Evolutionary conservation across 495 filamentous ascomycete species (phyloP).

Genomic region (Bacidia gigantensis): DNA sequence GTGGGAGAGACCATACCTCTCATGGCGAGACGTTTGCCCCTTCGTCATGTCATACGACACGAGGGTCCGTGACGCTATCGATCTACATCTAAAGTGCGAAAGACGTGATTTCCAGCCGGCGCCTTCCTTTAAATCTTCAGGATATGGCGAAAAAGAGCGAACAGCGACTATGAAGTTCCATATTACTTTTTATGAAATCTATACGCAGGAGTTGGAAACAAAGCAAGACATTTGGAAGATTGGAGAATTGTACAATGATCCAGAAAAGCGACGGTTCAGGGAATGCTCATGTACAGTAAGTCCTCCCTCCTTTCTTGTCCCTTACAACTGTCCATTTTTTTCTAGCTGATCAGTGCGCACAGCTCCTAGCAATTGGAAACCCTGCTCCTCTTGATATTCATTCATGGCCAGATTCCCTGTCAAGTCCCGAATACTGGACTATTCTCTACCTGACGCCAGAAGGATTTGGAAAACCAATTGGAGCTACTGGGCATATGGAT

Average conservation of each 20-base stretch:
- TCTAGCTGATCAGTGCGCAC: not conserved
- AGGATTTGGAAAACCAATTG: not conserved
- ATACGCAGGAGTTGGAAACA: not conserved
- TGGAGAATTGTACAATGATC: not conserved
- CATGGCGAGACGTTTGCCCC: not conserved
- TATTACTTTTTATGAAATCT: not conserved
- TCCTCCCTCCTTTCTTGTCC: not conserved
- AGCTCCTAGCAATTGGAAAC: not conserved
- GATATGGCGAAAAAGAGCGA: not conserved
- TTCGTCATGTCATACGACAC: not conserved
- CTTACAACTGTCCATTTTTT: no score
- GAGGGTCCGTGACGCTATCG: not conserved
- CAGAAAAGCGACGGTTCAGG: not conserved
- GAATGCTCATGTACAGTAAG: not conserved
- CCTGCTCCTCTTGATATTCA: not conserved
- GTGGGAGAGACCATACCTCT: not conserved
- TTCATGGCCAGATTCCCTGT: not conserved
- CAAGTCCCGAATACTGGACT: not conserved
- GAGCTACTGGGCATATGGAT: not conserved
- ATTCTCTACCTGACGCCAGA: not conserved
- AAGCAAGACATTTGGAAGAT: not conserved
- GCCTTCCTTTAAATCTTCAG: not conserved
- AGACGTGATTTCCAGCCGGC: not conserved
- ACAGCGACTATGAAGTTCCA: not conserved
- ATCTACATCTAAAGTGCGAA: not conserved